These are phyloP conservation scores for Cryptococcus hybrid DNA, from an alignment of 1,284 basidiomycete species.

Conservation along the genomic window DNA sequence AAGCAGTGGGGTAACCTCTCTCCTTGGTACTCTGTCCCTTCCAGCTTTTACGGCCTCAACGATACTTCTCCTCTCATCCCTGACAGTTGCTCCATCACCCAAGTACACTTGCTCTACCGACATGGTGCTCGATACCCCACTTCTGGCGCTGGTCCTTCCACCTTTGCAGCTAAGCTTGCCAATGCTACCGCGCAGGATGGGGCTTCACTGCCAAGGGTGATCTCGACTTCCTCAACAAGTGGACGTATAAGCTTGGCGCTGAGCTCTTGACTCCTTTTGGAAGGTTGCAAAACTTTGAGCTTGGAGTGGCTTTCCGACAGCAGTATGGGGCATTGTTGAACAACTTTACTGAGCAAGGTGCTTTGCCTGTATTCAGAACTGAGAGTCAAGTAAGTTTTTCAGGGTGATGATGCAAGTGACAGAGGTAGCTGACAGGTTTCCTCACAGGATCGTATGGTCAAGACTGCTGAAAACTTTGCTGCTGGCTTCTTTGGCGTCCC, in stretches of 20 bases:
- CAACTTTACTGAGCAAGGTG: constrained; percentile 63
- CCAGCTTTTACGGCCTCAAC: constrained; percentile 66
- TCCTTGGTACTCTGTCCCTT: constrained; percentile 76
- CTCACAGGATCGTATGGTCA: constrained; percentile 73
- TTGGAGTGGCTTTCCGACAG: constrained; percentile 42
- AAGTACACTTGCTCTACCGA: constrained; percentile 69
- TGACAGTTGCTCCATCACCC: constrained; percentile 63
- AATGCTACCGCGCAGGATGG: constrained; percentile 25
- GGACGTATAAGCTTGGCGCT: constrained; percentile 52
- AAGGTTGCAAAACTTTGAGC: constrained; percentile 46
- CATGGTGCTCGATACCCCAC: constrained; percentile 52
- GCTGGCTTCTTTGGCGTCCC: constrained; percentile 85
- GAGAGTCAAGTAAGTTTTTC: constrained; percentile 49
- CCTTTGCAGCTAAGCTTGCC: constrained; percentile 37
- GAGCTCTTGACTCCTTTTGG: constrained; percentile 54
- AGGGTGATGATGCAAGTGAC: too few relatives aligned
- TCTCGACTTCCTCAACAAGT: constrained; percentile 51
- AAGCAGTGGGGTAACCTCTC: constrained; percentile 78
- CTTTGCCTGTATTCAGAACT: constrained; percentile 63
- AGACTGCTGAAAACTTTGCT: constrained; percentile 79
- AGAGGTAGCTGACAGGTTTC: constrained; percentile 51
- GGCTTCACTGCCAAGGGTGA: constrained; percentile 38
- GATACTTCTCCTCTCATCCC: constrained; percentile 66
- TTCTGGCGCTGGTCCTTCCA: constrained; percentile 24
- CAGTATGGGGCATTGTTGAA: constrained; percentile 78